Evolutionary conservation across 192 early-diverging fungal species (phyloP).

Genomic region (Coemansia sp.): DNA sequence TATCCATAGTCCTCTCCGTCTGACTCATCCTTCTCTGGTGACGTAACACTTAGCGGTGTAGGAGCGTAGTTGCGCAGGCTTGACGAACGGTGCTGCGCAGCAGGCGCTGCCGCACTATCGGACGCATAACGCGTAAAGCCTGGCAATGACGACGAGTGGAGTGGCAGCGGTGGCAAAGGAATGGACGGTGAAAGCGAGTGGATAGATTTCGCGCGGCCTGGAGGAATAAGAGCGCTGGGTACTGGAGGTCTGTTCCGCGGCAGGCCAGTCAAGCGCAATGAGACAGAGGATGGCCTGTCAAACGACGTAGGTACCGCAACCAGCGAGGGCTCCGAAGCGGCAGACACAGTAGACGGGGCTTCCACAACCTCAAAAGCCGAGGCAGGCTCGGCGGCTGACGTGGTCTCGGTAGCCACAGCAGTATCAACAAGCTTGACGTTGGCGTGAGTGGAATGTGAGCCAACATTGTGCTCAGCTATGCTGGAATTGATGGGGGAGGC

Average conservation of each 20-base stretch:
- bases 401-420: constrained; percentile 2
- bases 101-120: background rate
- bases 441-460: background rate
- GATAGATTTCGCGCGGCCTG: constrained; percentile 1
- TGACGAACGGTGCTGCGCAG: constrained; percentile 8
- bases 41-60: background rate
- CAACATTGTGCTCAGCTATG: background rate
- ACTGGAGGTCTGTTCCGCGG: constrained; percentile 7
- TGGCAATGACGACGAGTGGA: constrained; percentile 12
- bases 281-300: background rate
- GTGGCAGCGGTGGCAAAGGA: constrained; percentile 21
- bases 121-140: background rate
- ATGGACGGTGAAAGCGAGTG: constrained; percentile 14
- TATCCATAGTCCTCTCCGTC: constrained; percentile 52
- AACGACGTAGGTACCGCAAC: background rate
- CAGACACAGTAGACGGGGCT: background rate
- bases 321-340: background rate
- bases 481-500: background rate
- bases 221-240: background rate
- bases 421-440: background rate
- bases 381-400: background rate
- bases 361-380: background rate
- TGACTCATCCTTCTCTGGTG: constrained; percentile 20
- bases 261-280: background rate
- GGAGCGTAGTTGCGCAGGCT: background rate